phyloP scores from a whole-genome alignment of 2,329 filamentous ascomycete species.

The Aspergillus neoniger region DNA sequence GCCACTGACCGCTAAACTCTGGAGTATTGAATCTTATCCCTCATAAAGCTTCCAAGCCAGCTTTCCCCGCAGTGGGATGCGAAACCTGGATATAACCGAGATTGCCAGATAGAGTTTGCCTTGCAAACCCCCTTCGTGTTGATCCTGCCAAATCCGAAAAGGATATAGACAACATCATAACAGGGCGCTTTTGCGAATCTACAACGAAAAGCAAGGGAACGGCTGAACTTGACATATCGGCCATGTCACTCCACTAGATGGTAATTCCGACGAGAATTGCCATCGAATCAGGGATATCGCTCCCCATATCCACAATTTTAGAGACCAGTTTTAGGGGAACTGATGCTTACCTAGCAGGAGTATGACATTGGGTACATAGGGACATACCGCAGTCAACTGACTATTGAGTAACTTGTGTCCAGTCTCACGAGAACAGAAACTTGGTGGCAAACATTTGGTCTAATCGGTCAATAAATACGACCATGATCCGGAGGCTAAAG shows the following conservation, averaged over 20 bases:
- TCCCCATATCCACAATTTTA: neutral
- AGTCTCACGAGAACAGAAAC: neutral
- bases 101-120: neutral
- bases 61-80: neutral
- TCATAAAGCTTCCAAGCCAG: neutral
- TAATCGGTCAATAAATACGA: neutral
- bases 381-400: neutral
- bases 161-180: neutral
- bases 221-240: neutral
- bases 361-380: conserved; percentile 2
- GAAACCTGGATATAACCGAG: neutral
- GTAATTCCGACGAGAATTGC: neutral
- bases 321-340: neutral
- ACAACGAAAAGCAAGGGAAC: neutral
- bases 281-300: neutral
- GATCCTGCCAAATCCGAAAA: neutral
- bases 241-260: neutral
- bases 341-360: neutral
- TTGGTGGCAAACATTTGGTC: neutral
- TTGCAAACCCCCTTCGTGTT: neutral
- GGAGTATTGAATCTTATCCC: neutral
- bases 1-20: neutral
- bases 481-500: neutral
- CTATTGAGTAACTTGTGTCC: neutral
- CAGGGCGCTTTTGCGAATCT: neutral